Base-by-base conservation (phyloP, 73 alveolate genomes). In the Uronychia binucleata region DNA sequence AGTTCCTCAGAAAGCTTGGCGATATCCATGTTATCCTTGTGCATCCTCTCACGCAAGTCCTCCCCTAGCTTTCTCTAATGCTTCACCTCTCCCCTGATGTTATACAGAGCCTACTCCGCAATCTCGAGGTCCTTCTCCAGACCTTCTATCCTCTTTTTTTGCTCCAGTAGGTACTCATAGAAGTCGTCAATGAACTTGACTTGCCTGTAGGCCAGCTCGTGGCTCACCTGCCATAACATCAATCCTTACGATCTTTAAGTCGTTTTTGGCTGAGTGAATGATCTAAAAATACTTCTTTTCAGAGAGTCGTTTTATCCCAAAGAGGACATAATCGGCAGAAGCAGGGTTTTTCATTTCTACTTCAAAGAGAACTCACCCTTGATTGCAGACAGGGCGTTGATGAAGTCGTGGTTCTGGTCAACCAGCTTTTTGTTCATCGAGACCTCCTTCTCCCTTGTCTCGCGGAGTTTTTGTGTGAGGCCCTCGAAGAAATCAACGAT, bases 101-200 rank as follows among this genome's bases (percentile, higher is more conserved):
- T 57, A 19, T 83, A 78, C 30, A 75, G n/a, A 31, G 60, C 84
- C n/a, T n/a, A 31, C 46, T 86, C 33, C 28, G 35, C 31, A 27
- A 31, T 77, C 8, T 57, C 80, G 28, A 86, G 57, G 31, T 86
- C 82, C 26, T 58, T 78, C 59, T 86, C 82, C 58, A 28, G 77
- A 1, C 27, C 74, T 26, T 74, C 8, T 1, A 85, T n/a, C 30
- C 59, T 85, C 28, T 34, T 46, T 30, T 77, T 78, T 59, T 77
- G 80, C 26, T 30, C 27, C 30, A 58, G 74, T 28, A 83, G 33
- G 32, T 60, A 89, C 31, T 84, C 90, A 84, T 84, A 89, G 46
- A 75, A 83, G 28, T 89, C 89, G 14, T 89, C 95, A 8, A 89
- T 35, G 58, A 89, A 79, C 58, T 89, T 89, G 11, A 88, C 95